Evolutionary conservation across 192 early-diverging fungal species (phyloP).

Genomic region (Entophlyctis luteolus): DNA sequence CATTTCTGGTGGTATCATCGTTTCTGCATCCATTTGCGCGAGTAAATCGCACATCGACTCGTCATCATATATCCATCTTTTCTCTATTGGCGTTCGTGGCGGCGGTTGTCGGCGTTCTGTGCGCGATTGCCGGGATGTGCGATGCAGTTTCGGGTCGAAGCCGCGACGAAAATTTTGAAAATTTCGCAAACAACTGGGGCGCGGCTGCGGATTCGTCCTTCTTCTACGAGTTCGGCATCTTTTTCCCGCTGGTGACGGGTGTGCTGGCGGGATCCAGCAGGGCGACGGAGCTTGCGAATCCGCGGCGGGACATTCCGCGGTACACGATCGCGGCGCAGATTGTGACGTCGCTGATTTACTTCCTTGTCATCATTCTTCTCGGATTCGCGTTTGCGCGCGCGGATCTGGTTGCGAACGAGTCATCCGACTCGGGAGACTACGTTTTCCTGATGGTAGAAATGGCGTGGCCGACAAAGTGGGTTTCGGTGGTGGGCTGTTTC

Average conservation of each 20-base stretch:
- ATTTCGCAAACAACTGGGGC: slow-evolving; percentile 16
- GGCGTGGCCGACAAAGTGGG: slow-evolving; percentile 18
- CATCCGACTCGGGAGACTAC: background rate
- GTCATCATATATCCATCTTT: background rate
- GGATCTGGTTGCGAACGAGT: background rate
- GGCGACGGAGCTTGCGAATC: slow-evolving; percentile 17
- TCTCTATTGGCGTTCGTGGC: background rate
- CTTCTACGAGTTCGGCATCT: slow-evolving; percentile 23
- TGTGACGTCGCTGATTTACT: slow-evolving; percentile 19
- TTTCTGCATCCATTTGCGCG: background rate
- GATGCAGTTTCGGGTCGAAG: background rate
- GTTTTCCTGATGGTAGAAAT: slow-evolving; percentile 2
- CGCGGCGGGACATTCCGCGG: slow-evolving; percentile 24
- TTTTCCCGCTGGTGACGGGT: slow-evolving; percentile 28
- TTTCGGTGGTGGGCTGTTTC: slow-evolving; percentile 15
- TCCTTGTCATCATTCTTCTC: slow-evolving; percentile 19
- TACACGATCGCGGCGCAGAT: slow-evolving; percentile 24
- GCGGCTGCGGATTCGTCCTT: background rate
- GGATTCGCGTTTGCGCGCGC: background rate
- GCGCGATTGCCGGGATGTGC: background rate
- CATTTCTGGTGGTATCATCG: background rate
- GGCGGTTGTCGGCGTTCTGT: background rate
- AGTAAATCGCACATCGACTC: background rate
- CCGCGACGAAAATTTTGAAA: background rate
- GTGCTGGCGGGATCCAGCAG: slow-evolving; percentile 26